phyloP scores from a whole-genome alignment of 129 eudicot genomes.

The Mikania micrantha region DNA sequence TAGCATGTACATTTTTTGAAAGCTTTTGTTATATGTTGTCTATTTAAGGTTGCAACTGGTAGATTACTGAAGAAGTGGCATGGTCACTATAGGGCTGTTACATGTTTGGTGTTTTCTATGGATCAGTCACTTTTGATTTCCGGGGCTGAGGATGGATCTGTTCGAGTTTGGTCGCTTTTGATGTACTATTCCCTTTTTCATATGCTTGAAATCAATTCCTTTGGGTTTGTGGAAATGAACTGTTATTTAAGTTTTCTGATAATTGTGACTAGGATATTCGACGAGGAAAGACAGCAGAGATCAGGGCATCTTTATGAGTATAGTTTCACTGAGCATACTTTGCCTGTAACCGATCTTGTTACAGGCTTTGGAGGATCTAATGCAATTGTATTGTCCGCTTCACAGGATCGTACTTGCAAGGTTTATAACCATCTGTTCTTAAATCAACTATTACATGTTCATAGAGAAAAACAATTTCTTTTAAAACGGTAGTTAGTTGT shows the following conservation, averaged over 20 bases:
- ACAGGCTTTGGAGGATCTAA: slow-evolving; percentile 75
- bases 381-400: slow-evolving; percentile 78
- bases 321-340: slow-evolving; percentile 77
- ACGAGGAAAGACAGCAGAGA: slow-evolving; percentile 54
- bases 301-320: slow-evolving; percentile 63
- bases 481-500: not conserved
- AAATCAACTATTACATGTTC: not conserved
- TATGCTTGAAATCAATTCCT: not conserved
- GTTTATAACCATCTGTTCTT: slow-evolving; percentile 23
- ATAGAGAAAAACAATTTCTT: not conserved
- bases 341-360: slow-evolving; percentile 73
- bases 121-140: slow-evolving; percentile 83
- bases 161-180: slow-evolving; percentile 87
- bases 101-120: slow-evolving; percentile 55
- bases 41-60: slow-evolving; percentile 67
- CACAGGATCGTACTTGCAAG: slow-evolving; percentile 96
- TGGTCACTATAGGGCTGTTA: slow-evolving; percentile 80
- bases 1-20: not conserved
- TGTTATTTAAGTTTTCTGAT: not conserved
- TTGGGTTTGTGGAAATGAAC: not conserved
- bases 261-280: slow-evolving; percentile 58
- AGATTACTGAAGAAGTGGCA: slow-evolving; percentile 87
- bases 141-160: slow-evolving; percentile 89
- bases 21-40: not conserved
- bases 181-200: slow-evolving; percentile 34